A percentile compares a stretch with the other conserved stretches of the same genome.
Conservation (phyloP, 1,139 yeast species). For the Kodamaea arcana region DNA sequence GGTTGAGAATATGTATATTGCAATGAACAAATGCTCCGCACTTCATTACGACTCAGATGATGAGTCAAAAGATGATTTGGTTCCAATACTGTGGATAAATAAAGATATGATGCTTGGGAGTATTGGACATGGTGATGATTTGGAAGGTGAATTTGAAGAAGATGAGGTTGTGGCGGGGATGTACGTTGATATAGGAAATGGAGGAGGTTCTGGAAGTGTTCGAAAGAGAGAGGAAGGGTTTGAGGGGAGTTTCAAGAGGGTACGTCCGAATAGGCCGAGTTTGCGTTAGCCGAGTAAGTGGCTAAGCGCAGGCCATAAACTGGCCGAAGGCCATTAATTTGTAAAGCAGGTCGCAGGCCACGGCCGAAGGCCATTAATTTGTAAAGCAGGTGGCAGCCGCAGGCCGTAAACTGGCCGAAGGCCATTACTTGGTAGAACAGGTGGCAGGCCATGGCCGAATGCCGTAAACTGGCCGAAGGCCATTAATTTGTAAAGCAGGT, state of each 20-base stretch:
- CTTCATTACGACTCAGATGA: slow-evolving; percentile 31
- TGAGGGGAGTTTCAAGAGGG: slow-evolving; percentile 5
- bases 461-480: no score
- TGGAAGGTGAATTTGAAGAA: slow-evolving; percentile 17
- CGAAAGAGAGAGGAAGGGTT: slow-evolving; percentile 25
- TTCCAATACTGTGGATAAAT: slow-evolving; percentile 22
- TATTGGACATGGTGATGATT: slow-evolving; percentile 38
- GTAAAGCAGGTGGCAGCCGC: no score
- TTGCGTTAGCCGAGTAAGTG: no score
- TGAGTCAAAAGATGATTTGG: slow-evolving; percentile 13
- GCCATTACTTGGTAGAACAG: no score
- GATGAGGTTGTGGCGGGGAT: slow-evolving; percentile 32
- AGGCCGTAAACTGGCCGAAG: no score
- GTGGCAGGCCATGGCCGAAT: no score
- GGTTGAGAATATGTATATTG: slow-evolving; percentile 26
- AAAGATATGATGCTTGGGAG: slow-evolving; percentile 15
- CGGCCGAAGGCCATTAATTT: no score
- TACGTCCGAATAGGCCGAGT: no score
- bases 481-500: no score
- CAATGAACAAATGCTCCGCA: slow-evolving; percentile 38
- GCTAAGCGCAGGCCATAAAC: no score
- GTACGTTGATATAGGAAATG: slow-evolving; percentile 43
- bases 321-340: no score
- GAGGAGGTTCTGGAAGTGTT: slow-evolving; percentile 33
- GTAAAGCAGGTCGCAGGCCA: no score